Conservation (phyloP, 805 yeast genomes). For the Saturnispora serradocipensis region DNA sequence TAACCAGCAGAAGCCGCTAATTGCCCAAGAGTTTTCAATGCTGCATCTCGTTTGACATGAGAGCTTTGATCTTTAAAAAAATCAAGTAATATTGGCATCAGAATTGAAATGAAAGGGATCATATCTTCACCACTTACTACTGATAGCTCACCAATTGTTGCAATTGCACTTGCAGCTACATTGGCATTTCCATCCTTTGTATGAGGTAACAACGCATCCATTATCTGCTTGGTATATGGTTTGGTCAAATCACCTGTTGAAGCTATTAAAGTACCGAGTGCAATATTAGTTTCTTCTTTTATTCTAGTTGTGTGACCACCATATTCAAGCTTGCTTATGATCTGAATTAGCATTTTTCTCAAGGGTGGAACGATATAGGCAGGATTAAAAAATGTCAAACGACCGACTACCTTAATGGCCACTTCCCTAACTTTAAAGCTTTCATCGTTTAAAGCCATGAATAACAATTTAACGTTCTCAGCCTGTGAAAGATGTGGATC, state of each 20-base stretch:
- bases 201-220: conserved; percentile 72
- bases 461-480: conserved; percentile 73
- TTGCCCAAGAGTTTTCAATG: conserved; percentile 80
- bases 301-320: conserved; percentile 61
- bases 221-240: conserved; percentile 87
- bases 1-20: conserved; percentile 86
- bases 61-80: conserved; percentile 90
- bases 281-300: conserved; percentile 78
- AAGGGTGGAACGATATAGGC: conserved; percentile 93
- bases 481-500: conserved; percentile 94
- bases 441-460: conserved; percentile 89
- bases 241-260: conserved; percentile 75
- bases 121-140: conserved; percentile 84
- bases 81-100: conserved; percentile 83
- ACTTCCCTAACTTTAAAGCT: conserved; percentile 72
- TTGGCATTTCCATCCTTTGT: conserved; percentile 65
- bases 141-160: conserved; percentile 83
- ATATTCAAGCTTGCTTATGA: conserved; percentile 76
- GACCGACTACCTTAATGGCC: conserved; percentile 71
- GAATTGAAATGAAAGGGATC: conserved; percentile 54
- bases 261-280: conserved; percentile 63
- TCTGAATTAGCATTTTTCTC: conserved; percentile 76
- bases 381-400: conserved; percentile 80
- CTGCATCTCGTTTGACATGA: conserved; percentile 81
- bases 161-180: conserved; percentile 78